Evolutionary conservation across 2,329 filamentous ascomycete genomes (phyloP), one percentile per base, ranked within the genome.

Genomic region (Colletotrichum sp.): DNA sequence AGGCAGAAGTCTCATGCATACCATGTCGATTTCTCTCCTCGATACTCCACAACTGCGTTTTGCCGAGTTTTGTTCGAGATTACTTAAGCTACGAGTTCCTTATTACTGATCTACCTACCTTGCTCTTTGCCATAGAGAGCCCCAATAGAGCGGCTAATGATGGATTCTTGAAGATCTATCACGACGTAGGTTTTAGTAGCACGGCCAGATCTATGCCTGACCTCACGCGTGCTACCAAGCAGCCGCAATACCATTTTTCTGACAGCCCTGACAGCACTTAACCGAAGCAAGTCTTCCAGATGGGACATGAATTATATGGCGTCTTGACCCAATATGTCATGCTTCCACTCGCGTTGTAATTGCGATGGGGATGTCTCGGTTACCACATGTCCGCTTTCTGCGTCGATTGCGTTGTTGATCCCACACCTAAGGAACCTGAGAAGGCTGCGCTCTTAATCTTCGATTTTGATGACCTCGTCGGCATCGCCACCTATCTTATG

Each of bases 401-500:
- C 5, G 16, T 39, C 36, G 36, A 16, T n/a, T 10, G 36, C 36
- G 16, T 44, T 44, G 8, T 44, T 44, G 36, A 44, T 44, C 36
- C 36, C 5, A 44, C 3, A 5, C 5, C 5, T 1, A 10, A 44
- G 8, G 8, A 44, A 18, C 5, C 36, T 10, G 16, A 44, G 36
- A 44, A 5, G 36, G 16, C 36, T 44, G 16, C 5, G 16, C 36
- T 44, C 36, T 44, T n/a, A 5, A 44, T 10, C 36, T 9, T 44
- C 36, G 36, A 44, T 44, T 1, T 44, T 44, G 8, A 44, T n/a
- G 16, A 18, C 36, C 7, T 9, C 8, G 0, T 2, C 8, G 18
- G 8, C 36, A 18, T 44, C 3, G 16, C 36, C 36, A 44, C 16
- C 16, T 10, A 18, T 0, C 0, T n/a, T 2, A 44, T n/a, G 8